These are phyloP conservation scores for Penicillium cataractarum DNA, from an alignment of 495 filamentous ascomycete genomes.

Conservation along the genomic window DNA sequence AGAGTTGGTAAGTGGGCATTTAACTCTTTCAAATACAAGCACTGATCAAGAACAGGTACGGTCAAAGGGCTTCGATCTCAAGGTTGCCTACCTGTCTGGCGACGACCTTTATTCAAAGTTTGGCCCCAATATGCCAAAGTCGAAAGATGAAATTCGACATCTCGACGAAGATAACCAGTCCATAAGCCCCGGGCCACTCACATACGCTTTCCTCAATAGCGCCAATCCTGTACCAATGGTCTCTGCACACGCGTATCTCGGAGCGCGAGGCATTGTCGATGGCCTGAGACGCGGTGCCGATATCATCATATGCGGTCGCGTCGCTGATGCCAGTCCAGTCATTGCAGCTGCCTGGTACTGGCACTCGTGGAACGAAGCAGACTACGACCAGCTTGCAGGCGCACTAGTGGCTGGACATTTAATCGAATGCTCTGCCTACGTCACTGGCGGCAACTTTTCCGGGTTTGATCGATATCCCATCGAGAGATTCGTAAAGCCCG, in stretches of 20 bases:
- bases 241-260: conserved; percentile 39
- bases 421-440: conserved; percentile 57
- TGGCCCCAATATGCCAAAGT: neutral
- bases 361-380: conserved; percentile 42
- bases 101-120: neutral
- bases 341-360: conserved; percentile 54
- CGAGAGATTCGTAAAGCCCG: conserved; percentile 35
- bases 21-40: neutral
- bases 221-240: neutral
- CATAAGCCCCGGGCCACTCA: neutral
- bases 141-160: neutral
- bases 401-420: conserved; percentile 53
- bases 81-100: neutral
- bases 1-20: neutral
- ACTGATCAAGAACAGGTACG: neutral
- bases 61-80: neutral
- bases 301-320: conserved; percentile 58
- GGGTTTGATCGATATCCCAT: conserved; percentile 48
- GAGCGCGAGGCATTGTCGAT: conserved; percentile 47
- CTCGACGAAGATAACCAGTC: neutral
- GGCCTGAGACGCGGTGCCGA: conserved; percentile 51
- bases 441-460: conserved; percentile 56
- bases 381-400: conserved; percentile 48
- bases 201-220: neutral
- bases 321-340: conserved; percentile 52